Base-by-base conservation (phyloP, 495 filamentous ascomycete species). In the Penicillium longicatenatum region DNA sequence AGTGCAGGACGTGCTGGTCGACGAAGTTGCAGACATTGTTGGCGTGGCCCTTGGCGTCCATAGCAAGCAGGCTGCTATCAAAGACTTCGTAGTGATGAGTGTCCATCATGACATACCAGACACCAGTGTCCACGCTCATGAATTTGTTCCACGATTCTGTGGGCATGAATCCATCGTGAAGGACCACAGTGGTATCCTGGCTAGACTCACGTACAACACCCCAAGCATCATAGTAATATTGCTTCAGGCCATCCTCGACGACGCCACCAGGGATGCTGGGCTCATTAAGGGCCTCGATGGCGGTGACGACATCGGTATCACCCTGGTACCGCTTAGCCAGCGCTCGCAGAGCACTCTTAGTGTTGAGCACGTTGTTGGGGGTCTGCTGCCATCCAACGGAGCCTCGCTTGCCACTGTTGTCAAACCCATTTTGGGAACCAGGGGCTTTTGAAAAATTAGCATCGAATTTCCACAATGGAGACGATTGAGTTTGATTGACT, bases 371-470 rank as follows among this genome's bases (percentile, higher is more conserved):
- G 11, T 78, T 87, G 61, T 82, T 65, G 17, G 37, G 14, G 16
- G 81, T 84, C 39, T 78, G 69, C 53, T 81, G 80, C 89, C 89
- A 92, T 11, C 80, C 63, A 41, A 92, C 81, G 6, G 73, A 54
- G n/a, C 87, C 90, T 58, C 81, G 81, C 52, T 77, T 75, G 9
- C 89, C 89, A 44, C 79, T 84, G 70, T 92, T 91, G 68, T 91
- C 91, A 68, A 91, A 92, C 17, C 90, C 90, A 61, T 93, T 93
- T 66, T 93, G 90, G 22, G 84, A 89, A 10, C 87, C 89, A 20
- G 89, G 90, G 19, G 84, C 88, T 82, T 57, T 14, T 11, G 2
- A 8, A 20, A 3, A 17, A n/a, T 31, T 14, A 33, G 14, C 31
- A n/a, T 22, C n/a, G 16, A 41, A 19, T n/a, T 17, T 43, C 21